phyloP scores from a whole-genome alignment of 176 grass and related monocot genomes.

The Oryza punctata region DNA sequence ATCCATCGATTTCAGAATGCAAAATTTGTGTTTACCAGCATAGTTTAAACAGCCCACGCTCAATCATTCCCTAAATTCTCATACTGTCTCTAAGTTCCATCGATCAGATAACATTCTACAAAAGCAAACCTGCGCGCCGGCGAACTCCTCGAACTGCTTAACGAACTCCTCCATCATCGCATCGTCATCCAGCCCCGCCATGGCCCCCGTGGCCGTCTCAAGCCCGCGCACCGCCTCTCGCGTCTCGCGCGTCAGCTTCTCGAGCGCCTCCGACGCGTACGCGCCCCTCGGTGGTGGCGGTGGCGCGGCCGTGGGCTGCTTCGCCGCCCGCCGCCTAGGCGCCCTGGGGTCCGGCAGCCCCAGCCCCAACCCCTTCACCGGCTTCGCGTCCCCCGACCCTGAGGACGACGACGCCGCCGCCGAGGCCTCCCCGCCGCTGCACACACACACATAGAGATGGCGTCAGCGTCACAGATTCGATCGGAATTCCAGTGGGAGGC shows the following conservation, averaged over 20 bases:
- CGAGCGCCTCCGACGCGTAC: constrained; percentile 86
- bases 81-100: background rate
- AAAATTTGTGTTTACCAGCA: background rate
- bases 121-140: constrained; percentile 69
- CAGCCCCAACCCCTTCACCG: constrained; percentile 59
- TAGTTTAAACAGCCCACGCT: background rate
- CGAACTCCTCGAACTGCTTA: constrained; percentile 98
- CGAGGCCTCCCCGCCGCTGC: constrained; percentile 31
- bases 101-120: background rate
- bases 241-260: constrained; percentile 89
- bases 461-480: constrained; percentile 4
- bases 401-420: constrained; percentile 40
- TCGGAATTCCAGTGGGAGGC: background rate
- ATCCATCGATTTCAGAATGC: background rate
- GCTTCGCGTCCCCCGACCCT: constrained; percentile 29
- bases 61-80: background rate
- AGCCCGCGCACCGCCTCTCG: constrained; percentile 78
- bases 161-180: constrained; percentile 97
- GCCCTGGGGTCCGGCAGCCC: constrained; percentile 69
- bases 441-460: background rate
- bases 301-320: background rate
- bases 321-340: constrained; percentile 63
- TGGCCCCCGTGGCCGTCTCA: constrained; percentile 69
- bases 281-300: constrained; percentile 31
- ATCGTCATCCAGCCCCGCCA: constrained; percentile 58